These are phyloP conservation scores for Melaleuca quinquenervia DNA, from an alignment of 345 rosid genomes.

Conservation along the genomic window DNA sequence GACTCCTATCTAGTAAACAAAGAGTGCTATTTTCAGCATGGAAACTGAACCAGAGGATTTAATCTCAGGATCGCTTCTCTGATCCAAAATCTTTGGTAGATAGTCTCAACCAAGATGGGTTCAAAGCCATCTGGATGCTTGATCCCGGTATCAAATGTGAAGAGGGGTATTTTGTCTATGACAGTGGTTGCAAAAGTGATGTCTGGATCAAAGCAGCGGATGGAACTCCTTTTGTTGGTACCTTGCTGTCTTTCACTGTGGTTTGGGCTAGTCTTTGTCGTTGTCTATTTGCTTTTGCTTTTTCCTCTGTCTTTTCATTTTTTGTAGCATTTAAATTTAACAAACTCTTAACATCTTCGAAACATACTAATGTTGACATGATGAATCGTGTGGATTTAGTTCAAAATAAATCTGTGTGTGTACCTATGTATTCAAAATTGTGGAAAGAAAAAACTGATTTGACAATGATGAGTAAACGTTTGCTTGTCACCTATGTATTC, in stretches of 20 bases:
- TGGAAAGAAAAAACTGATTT: not conserved
- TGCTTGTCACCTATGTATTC: slow-evolving; percentile 21
- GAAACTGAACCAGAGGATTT: not conserved
- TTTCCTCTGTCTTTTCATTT: not conserved
- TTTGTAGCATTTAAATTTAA: not conserved
- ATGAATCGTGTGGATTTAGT: not conserved
- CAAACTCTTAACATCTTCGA: not conserved
- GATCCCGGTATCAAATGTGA: slow-evolving; percentile 88
- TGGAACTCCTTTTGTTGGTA: slow-evolving; percentile 64
- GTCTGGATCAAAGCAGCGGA: slow-evolving; percentile 62
- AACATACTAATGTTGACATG: not conserved
- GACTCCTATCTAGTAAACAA: not conserved
- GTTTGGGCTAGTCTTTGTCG: not conserved
- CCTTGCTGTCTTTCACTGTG: not conserved
- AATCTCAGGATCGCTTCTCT: slow-evolving; percentile 51
- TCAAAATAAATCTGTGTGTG: not conserved
- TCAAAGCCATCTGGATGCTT: slow-evolving; percentile 95
- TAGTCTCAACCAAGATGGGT: slow-evolving; percentile 50
- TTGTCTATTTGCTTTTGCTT: not conserved
- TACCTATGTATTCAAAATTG: not conserved
- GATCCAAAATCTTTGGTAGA: slow-evolving; percentile 55
- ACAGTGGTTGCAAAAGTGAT: slow-evolving; percentile 53
- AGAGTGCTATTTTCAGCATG: not conserved
- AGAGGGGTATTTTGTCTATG: slow-evolving; percentile 55
- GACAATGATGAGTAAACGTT: not conserved